These are phyloP conservation scores for Hemerocallis citrina DNA, from an alignment of 106 monocot genomes.

Conservation along the genomic window DNA sequence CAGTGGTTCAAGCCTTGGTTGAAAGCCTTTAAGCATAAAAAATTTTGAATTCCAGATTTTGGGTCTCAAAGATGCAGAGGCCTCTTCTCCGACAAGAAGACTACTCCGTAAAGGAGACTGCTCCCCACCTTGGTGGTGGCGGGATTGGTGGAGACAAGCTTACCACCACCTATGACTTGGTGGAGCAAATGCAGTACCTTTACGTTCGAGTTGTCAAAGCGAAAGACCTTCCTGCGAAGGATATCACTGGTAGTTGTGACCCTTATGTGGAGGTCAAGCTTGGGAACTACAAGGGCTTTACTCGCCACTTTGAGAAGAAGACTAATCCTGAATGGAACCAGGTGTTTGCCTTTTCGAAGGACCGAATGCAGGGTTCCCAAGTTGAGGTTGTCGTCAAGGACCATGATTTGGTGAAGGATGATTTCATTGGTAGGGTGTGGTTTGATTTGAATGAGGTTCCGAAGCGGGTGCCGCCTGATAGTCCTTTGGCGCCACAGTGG, in stretches of 20 bases:
- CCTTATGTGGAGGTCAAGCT: conserved; percentile 52
- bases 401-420: conserved; percentile 27
- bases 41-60: no score
- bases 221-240: conserved; percentile 40
- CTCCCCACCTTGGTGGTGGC: conserved; percentile 28
- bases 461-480: conserved; percentile 37
- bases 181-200: conserved; percentile 72
- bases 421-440: conserved; percentile 22
- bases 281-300: conserved; percentile 49
- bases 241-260: conserved; percentile 31
- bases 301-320: conserved; percentile 41
- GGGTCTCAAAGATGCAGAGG: conserved; percentile 25
- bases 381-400: conserved; percentile 37
- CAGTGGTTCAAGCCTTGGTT: no score
- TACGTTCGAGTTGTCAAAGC: conserved; percentile 73
- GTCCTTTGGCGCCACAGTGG: conserved; percentile 48
- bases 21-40: no score
- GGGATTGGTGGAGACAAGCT: conserved; percentile 34
- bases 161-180: conserved; percentile 65
- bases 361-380: conserved; percentile 29
- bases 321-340: conserved; percentile 54
- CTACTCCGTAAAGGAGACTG: conserved; percentile 17
- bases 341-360: conserved; percentile 56
- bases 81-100: conserved; percentile 10
- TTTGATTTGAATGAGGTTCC: conserved; percentile 42